Percentiles rank a stretch among this genome's conserved stretches.
phyloP scores from a whole-genome alignment of 139 green algal genomes.

The Chlamydomonas sp. region DNA sequence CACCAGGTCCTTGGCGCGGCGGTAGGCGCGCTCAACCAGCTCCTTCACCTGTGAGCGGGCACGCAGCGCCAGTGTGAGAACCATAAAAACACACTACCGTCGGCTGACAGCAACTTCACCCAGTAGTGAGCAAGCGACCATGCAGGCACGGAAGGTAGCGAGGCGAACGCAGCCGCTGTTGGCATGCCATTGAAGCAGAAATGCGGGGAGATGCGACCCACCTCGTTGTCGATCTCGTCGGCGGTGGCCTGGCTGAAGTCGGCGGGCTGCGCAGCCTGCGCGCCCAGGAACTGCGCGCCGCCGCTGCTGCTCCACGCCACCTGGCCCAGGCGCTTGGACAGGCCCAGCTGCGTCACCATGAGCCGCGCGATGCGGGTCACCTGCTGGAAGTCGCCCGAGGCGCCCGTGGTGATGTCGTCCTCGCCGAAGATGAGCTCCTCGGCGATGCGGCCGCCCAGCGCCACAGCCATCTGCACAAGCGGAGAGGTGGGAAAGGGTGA shows the following conservation, averaged over 20 bases:
- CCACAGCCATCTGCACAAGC: slow-evolving; percentile 84
- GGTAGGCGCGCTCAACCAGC: slow-evolving; percentile 95
- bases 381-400: slow-evolving; percentile 91
- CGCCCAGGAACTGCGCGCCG: slow-evolving; percentile 90
- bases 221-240: slow-evolving; percentile 93
- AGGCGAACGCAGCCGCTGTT: not conserved
- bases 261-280: slow-evolving; percentile 78
- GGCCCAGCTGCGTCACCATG: slow-evolving; percentile 97
- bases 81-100: not conserved
- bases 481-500: not conserved
- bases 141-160: not conserved
- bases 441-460: slow-evolving; percentile 94
- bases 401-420: slow-evolving; percentile 94
- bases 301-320: slow-evolving; percentile 71
- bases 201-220: not conserved
- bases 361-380: slow-evolving; percentile 81
- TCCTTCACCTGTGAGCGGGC: slow-evolving; percentile 60
- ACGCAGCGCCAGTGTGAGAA: not conserved
- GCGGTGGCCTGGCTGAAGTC: slow-evolving; percentile 91
- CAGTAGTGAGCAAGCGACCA: too few species aligned
- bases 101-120: too few species aligned
- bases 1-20: slow-evolving; percentile 96
- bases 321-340: slow-evolving; percentile 96
- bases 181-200: slow-evolving; percentile 53
- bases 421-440: slow-evolving; percentile 99